Conservation (phyloP, 2,329 filamentous ascomycete species). For the Dichotomopilus funicola region DNA sequence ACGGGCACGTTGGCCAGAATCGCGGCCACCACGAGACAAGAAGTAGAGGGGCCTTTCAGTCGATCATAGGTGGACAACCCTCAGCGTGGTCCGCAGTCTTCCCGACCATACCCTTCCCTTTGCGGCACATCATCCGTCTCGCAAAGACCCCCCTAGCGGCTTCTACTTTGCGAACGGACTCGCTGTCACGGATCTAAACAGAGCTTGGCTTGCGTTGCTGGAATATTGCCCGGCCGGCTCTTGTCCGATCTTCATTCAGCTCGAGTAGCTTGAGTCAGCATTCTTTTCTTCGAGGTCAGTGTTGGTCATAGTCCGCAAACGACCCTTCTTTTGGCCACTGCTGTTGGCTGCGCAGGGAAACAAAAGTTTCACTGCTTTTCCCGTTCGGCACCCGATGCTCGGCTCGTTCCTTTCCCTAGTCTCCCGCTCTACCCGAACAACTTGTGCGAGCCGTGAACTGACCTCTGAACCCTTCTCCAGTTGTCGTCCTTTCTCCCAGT, state of each 20-base stretch:
- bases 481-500: no score
- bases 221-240: conserved; percentile 35
- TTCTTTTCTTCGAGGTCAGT: conserved; percentile 10
- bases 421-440: no score
- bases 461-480: no score
- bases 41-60: not conserved
- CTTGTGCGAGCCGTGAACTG: no score
- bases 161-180: not conserved
- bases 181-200: conserved; percentile 7
- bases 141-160: not conserved
- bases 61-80: not conserved
- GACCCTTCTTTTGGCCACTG: not conserved
- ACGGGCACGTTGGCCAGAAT: not conserved
- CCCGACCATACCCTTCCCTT: not conserved
- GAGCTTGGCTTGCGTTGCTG: conserved; percentile 32
- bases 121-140: not conserved
- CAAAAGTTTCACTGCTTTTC: not conserved
- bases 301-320: conserved; percentile 8
- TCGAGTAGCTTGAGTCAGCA: not conserved
- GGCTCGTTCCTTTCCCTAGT: not conserved
- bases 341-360: conserved; percentile 3
- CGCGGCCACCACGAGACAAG: conserved; percentile 6
- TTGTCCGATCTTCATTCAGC: conserved; percentile 9
- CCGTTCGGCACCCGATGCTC: conserved; percentile 15
- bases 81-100: no score